These are phyloP conservation scores for Fusarium mundagurra DNA, from an alignment of 2,329 filamentous ascomycete species.

Conservation along the genomic window DNA sequence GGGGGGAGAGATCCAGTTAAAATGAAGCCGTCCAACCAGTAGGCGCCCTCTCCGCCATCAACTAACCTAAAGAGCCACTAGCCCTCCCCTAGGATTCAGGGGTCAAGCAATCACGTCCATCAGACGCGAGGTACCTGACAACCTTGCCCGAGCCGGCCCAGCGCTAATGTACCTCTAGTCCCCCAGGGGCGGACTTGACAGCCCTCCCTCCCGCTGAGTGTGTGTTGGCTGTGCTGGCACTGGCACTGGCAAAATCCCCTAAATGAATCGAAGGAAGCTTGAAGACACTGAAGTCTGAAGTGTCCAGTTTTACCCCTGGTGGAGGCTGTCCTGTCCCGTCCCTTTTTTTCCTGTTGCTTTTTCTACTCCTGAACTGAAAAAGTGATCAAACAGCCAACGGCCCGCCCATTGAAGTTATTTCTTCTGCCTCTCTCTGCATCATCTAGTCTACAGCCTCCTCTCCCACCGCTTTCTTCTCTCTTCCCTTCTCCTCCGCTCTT, in stretches of 20 bases:
- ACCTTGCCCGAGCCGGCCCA: conserved; percentile 22
- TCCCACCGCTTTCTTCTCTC: conserved; percentile 7
- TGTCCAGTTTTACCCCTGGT: conserved; percentile 12
- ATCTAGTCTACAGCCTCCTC: background rate
- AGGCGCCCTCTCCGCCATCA: conserved; percentile 20
- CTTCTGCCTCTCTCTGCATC: background rate
- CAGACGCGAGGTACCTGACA: conserved; percentile 34
- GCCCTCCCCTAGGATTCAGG: conserved; percentile 21
- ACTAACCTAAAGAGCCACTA: conserved; percentile 17
- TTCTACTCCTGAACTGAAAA: conserved; percentile 33
- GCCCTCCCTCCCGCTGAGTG: conserved; percentile 28
- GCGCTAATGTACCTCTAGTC: conserved; percentile 32
- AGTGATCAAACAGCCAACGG: conserved; percentile 21
- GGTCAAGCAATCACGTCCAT: conserved; percentile 28
- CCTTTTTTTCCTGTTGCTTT: conserved; percentile 27
- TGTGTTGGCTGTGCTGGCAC: background rate
- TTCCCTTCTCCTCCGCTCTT: conserved; percentile 16
- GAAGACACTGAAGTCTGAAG: conserved; percentile 11
- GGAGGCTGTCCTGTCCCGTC: conserved; percentile 20
- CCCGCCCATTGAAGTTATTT: conserved; percentile 13
- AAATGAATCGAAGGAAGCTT: conserved; percentile 31
- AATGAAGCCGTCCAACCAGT: conserved; percentile 25
- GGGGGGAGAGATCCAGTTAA: conserved; percentile 8
- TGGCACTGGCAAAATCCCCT: background rate
- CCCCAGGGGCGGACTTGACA: conserved; percentile 38